phyloP scores from a whole-genome alignment of 2,329 filamentous ascomycete genomes.

The Colletotrichum eremochloae region DNA sequence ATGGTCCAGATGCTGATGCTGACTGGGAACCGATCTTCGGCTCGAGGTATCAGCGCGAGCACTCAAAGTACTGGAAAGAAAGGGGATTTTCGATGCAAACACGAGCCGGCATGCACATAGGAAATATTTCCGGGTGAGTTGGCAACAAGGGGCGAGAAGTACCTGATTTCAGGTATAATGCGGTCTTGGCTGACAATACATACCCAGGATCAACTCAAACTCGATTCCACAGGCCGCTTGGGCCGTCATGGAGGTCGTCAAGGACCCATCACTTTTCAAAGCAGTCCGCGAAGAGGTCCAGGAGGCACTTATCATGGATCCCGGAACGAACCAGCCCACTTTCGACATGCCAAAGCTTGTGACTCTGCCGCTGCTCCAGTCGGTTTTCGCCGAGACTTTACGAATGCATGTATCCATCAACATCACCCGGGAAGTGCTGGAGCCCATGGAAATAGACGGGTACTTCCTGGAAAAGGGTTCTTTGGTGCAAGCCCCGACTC shows the following conservation, averaged over 20 bases:
- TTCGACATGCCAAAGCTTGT: conserved; percentile 44
- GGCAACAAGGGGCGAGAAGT: background rate
- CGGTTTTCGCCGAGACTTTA: conserved; percentile 46
- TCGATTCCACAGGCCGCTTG: conserved; percentile 47
- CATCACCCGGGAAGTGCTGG: conserved; percentile 44
- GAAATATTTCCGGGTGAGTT: conserved; percentile 15
- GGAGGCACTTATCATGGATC: conserved; percentile 28
- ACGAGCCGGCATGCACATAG: conserved; percentile 29
- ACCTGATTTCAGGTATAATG: too few relatives aligned
- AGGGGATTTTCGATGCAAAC: conserved; percentile 40
- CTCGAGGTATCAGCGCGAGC: conserved; percentile 43
- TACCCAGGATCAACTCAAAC: conserved; percentile 46
- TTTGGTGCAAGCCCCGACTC: conserved; percentile 44
- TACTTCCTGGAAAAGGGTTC: conserved; percentile 40
- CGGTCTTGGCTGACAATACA: background rate
- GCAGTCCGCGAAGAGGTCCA: conserved; percentile 44
- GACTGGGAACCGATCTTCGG: conserved; percentile 50
- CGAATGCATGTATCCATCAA: conserved; percentile 46
- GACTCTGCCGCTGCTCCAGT: conserved; percentile 46
- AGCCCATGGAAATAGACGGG: conserved; percentile 41
- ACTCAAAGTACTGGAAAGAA: conserved; percentile 42
- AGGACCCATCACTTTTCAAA: conserved; percentile 44
- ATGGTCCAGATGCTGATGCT: conserved; percentile 37
- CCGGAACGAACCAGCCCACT: conserved; percentile 14
- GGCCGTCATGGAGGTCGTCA: conserved; percentile 47